A percentile compares a stretch with the other conserved stretches of the same genome.
Evolutionary conservation across 306 rosid species (phyloP).

Genomic region (Vigna angularis): DNA sequence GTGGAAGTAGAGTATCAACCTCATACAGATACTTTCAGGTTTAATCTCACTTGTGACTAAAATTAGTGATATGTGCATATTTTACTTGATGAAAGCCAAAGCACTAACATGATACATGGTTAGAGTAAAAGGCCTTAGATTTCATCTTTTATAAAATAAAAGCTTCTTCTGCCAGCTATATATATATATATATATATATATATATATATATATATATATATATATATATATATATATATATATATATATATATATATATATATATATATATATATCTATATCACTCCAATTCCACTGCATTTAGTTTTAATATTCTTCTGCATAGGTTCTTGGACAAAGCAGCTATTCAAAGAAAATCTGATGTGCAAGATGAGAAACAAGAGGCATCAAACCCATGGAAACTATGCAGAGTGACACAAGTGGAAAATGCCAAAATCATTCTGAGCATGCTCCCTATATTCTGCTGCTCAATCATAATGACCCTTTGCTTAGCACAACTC

Average conservation of each 20-base stretch:
- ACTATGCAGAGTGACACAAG: slow-evolving; percentile 85
- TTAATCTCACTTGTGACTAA: not conserved
- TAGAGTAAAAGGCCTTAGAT: not conserved
- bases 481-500: slow-evolving; percentile 92
- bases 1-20: slow-evolving; percentile 36
- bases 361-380: slow-evolving; percentile 33
- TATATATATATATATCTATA: not conserved
- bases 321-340: slow-evolving; percentile 87
- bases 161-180: not conserved
- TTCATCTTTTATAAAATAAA: not conserved
- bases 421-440: slow-evolving; percentile 83
- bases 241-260: no score
- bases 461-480: slow-evolving; percentile 84
- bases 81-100: not conserved
- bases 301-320: not conserved
- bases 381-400: slow-evolving; percentile 67
- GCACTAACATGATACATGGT: not conserved
- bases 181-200: no score
- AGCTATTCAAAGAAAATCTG: slow-evolving; percentile 56
- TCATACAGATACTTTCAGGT: slow-evolving; percentile 66
- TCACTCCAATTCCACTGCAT: not conserved
- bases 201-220: no score
- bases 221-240: no score
- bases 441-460: slow-evolving; percentile 83
- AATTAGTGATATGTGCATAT: not conserved